Evolutionary conservation across 2,329 filamentous ascomycete genomes (phyloP).

Genomic region (Aspergillus quadricinctus): DNA sequence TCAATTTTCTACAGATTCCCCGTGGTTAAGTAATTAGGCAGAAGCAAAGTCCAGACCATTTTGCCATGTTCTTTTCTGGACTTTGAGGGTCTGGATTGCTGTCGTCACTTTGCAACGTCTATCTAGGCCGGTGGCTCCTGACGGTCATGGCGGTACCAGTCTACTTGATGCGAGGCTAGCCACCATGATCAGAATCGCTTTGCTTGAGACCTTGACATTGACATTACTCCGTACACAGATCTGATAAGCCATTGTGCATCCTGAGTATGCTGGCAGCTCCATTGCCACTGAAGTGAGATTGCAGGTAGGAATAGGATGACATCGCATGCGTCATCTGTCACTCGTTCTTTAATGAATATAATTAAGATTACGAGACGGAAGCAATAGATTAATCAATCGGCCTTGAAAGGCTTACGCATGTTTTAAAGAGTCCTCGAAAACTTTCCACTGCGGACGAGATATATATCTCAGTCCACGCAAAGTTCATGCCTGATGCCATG

Average conservation of each 20-base stretch:
- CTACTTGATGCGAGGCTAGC: neutral
- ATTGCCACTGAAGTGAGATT: neutral
- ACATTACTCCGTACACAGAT: neutral
- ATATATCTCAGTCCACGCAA: neutral
- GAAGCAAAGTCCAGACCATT: neutral
- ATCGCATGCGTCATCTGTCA: neutral
- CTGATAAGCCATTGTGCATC: neutral
- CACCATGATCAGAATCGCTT: neutral
- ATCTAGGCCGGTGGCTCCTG: no score
- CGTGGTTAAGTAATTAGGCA: neutral
- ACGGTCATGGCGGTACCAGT: neutral
- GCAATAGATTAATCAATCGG: neutral
- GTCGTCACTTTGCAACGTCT: neutral
- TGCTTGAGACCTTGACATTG: no score
- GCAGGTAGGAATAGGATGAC: neutral
- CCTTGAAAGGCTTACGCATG: neutral
- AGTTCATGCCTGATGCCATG: neutral
- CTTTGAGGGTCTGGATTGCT: neutral
- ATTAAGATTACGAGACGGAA: neutral
- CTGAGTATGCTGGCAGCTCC: neutral
- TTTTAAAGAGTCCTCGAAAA: neutral
- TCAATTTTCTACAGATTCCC: neutral
- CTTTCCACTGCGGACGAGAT: neutral
- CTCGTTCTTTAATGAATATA: neutral
- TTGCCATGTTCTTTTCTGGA: neutral